Base-by-base conservation (phyloP, 1,284 basidiomycete genomes). In the Xanthoconium separans region DNA sequence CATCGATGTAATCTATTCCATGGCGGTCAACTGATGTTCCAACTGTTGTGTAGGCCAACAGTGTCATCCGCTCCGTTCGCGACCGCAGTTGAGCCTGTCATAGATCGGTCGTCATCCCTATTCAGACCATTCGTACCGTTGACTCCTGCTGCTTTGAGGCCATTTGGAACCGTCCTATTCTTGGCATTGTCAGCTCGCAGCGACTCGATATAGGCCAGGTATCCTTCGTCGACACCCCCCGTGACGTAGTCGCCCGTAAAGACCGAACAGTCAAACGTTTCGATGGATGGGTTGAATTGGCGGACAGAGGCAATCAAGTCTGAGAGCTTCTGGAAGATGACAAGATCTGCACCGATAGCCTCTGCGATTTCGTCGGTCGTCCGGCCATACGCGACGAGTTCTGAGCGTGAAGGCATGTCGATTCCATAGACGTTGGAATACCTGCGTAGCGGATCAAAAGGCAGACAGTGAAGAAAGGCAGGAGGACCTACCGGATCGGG, bases 371-470 rank as follows among this genome's bases (percentile, higher is more conserved):
- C 82, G 40, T 84, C 80, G 20, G 83, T 84, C 46, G 86, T 85
- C 51, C 94, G 86, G 44, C 80, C 84, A 72, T 97, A 81, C 0
- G 95, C 97, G 47, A 99, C 96, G 34, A 99, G 89, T 72, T 99
- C 97, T 37, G 79, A 74, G 10, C 94, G 87, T 2, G 94, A 94
- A 31, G 97, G 97, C 97, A 99, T 99, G 77, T 99, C 97, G 69
- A 99, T 99, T 33, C 97, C 97, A 74, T 99, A 99, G 7, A 99
- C 97, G 69, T 99, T 98, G 11, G 93, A 89, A 72, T 87, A 85
- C 43, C 93, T 92, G 49, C 3, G 9, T 20, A 54, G 34, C 39
- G 36, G 30, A 49, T 56, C 50, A 45, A 57, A 49, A 45, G 18
- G 48, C 11, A 46, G 22, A 39, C 44, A 40, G 24, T 6, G 11